Evolutionary conservation across 352 stramenopile genomes (phyloP).

Genomic region (Phytopythium ostracodes): DNA sequence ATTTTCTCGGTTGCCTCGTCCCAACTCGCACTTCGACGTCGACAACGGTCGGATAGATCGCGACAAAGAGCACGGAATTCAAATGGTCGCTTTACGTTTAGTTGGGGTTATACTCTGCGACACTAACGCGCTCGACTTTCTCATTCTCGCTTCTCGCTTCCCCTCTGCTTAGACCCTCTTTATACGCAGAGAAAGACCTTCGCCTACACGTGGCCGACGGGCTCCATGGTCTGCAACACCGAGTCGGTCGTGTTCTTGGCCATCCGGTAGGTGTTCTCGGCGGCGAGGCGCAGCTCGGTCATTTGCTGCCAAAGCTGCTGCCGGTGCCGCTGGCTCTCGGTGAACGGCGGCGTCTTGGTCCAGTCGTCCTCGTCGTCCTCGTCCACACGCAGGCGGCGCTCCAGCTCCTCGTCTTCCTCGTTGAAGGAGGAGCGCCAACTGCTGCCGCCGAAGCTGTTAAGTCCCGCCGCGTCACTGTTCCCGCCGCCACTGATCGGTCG

Average conservation of each 20-base stretch:
- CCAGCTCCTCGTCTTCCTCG: conserved; percentile 12
- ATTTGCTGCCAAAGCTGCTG: conserved; percentile 35
- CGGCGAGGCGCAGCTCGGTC: conserved; percentile 34
- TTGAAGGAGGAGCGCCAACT: conserved; percentile 17
- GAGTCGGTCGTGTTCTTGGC: conserved; percentile 35
- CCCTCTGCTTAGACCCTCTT: too few relatives aligned
- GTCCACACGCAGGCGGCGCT: conserved; percentile 19
- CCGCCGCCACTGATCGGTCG: neutral
- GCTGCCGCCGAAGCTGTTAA: conserved; percentile 10
- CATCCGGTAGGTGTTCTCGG: conserved; percentile 42
- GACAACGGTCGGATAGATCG: too few relatives aligned
- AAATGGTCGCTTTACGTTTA: neutral
- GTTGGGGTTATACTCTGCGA: neutral
- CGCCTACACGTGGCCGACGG: neutral
- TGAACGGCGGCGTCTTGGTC: conserved; percentile 26
- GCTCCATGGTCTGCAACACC: conserved; percentile 10
- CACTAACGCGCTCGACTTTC: neutral
- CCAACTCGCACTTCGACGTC: too few relatives aligned
- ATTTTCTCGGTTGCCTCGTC: too few relatives aligned
- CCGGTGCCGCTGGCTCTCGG: conserved; percentile 21
- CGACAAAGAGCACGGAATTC: neutral
- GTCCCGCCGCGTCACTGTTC: neutral
- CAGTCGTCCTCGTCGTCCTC: conserved; percentile 29
- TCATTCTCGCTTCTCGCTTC: too few relatives aligned
- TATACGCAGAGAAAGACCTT: neutral